Percentiles rank a stretch among this genome's conserved stretches.
phyloP scores from a whole-genome alignment of 1,284 basidiomycete genomes.

The Naganishia sp. region DNA sequence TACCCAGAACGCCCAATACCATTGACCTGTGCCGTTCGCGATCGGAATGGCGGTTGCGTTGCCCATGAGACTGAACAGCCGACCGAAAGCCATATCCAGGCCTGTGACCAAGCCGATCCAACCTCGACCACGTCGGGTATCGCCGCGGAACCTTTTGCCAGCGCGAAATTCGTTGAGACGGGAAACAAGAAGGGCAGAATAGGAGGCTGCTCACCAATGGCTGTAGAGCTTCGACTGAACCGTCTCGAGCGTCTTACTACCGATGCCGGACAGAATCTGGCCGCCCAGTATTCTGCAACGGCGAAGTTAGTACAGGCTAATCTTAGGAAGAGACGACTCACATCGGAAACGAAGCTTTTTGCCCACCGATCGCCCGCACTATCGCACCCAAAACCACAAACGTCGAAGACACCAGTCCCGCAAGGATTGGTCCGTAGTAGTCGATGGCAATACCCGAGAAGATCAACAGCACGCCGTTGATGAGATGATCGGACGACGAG shows the following conservation, averaged over 20 bases:
- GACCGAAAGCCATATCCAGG: conserved; percentile 47
- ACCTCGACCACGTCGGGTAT: conserved; percentile 19
- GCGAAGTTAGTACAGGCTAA: neutral
- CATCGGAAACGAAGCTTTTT: conserved; percentile 14
- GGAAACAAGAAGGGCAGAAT: conserved; percentile 33
- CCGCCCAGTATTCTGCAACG: conserved; percentile 27
- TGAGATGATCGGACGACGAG: conserved; percentile 49
- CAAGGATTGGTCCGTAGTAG: conserved; percentile 45
- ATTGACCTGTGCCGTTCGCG: conserved; percentile 47
- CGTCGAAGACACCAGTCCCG: conserved; percentile 10
- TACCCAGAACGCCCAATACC: conserved; percentile 53
- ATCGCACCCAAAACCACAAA: conserved; percentile 27
- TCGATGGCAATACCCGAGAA: conserved; percentile 55
- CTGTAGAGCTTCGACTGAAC: conserved; percentile 45
- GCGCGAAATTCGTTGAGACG: neutral
- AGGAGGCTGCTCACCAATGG: conserved; percentile 33
- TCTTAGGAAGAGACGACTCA: neutral
- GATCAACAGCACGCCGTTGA: conserved; percentile 55
- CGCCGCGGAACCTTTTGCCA: conserved; percentile 13
- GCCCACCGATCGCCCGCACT: conserved; percentile 26
- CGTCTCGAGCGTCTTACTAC: conserved; percentile 49
- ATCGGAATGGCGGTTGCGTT: conserved; percentile 49
- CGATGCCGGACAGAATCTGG: conserved; percentile 35
- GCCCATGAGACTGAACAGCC: conserved; percentile 35
- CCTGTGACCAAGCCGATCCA: conserved; percentile 35